A percentile compares a stretch with the other conserved stretches of the same genome.
Evolutionary conservation across 139 green algal genomes (phyloP).

Genomic region (Auxenochlorella protothecoides): DNA sequence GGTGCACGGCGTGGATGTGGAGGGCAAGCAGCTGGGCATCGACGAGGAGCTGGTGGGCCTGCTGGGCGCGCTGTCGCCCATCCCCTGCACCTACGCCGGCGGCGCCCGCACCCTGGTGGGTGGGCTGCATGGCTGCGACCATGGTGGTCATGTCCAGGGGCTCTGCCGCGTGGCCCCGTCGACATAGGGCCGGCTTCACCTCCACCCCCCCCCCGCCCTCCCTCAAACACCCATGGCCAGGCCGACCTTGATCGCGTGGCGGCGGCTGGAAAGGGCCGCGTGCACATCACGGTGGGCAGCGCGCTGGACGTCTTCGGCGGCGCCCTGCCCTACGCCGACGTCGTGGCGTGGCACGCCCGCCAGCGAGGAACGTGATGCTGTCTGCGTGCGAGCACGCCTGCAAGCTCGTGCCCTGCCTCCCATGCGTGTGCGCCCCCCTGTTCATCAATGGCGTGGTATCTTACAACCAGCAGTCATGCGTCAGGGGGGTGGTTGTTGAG

Average conservation of each 20-base stretch:
- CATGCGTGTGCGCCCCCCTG: no score
- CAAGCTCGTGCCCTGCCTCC: no score
- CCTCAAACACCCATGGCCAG: no score
- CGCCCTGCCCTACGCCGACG: constrained; percentile 70
- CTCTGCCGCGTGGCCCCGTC: background rate
- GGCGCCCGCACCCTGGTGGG: constrained; percentile 73
- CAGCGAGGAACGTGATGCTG: constrained; percentile 9
- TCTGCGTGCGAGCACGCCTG: no score
- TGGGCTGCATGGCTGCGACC: background rate
- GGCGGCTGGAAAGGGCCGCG: constrained; percentile 45
- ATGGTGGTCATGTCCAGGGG: background rate
- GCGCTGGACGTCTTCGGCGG: constrained; percentile 98
- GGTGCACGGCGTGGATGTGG: constrained; percentile 96
- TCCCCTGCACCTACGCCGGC: constrained; percentile 92
- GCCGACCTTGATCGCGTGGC: constrained; percentile 66
- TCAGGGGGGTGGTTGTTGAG: no score
- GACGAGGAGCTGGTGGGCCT: constrained; percentile 87
- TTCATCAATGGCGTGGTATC: no score
- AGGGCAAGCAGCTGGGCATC: constrained; percentile 93
- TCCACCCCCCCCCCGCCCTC: background rate
- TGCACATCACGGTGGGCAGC: constrained; percentile 94
- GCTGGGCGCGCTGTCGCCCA: constrained; percentile 54
- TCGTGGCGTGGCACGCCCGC: constrained; percentile 84
- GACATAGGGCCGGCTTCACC: background rate
- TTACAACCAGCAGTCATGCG: no score